Evolutionary conservation across 257 asterid genomes (phyloP).

Genomic region (Scutellaria galericulata): DNA sequence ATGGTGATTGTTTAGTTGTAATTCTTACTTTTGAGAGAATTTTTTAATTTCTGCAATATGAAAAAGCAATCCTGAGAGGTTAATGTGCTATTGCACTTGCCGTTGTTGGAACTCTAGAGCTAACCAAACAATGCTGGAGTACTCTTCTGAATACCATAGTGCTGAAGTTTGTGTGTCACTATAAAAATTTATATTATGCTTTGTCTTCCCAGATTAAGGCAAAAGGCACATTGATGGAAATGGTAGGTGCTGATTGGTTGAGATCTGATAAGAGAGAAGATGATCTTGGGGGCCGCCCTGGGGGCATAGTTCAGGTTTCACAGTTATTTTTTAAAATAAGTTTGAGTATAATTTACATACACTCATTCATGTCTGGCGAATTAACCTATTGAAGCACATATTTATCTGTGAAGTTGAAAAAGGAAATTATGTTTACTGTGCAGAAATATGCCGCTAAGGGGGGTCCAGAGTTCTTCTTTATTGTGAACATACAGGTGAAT

Average conservation of each 20-base stretch:
- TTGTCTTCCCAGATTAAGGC: conserved; percentile 71
- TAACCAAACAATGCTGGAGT: not conserved
- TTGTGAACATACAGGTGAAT: conserved; percentile 89
- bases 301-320: conserved; percentile 90
- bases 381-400: conserved; percentile 20
- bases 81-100: conserved; percentile 22
- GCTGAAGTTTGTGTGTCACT: conserved; percentile 15
- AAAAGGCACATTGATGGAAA: conserved; percentile 89
- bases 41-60: conserved; percentile 14
- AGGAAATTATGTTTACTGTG: conserved; percentile 27
- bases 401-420: conserved; percentile 36
- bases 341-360: conserved; percentile 12
- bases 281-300: conserved; percentile 92
- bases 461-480: conserved; percentile 92
- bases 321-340: conserved; percentile 14
- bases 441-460: conserved; percentile 95
- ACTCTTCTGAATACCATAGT: not conserved
- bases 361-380: conserved; percentile 3
- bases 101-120: conserved; percentile 23
- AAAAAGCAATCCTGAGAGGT: conserved; percentile 29
- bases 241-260: conserved; percentile 99
- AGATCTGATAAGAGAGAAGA: conserved; percentile 96
- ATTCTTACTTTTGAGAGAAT: conserved; percentile 17
- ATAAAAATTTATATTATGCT: conserved; percentile 26
- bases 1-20: conserved; percentile 16